These are phyloP conservation scores for Luffa aegyptiaca DNA, from an alignment of 306 rosid species.

Conservation along the genomic window DNA sequence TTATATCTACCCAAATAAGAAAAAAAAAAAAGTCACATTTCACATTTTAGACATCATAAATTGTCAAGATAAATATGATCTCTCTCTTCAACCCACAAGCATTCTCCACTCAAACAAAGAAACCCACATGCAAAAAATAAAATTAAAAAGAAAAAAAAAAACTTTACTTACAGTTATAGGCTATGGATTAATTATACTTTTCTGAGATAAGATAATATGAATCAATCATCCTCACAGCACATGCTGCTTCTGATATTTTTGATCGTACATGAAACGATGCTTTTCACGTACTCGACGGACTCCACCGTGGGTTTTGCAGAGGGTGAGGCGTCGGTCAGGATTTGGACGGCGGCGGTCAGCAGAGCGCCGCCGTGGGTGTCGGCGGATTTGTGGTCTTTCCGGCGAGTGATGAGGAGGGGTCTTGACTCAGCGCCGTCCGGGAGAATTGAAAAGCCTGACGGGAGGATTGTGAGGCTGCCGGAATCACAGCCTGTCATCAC, in stretches of 20 bases:
- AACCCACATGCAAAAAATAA: not conserved
- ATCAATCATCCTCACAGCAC: constrained; percentile 78
- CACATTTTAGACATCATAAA: not conserved
- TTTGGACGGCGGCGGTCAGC: constrained; percentile 73
- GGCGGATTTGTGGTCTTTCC: constrained; percentile 40
- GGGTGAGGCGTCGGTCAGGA: constrained; percentile 67
- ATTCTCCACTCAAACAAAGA: no score
- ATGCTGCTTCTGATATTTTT: constrained; percentile 72
- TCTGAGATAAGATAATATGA: no score
- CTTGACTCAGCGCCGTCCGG: constrained; percentile 77
- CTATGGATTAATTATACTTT: no score
- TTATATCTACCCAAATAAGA: not conserved
- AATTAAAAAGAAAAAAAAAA: no score
- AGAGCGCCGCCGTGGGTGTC: constrained; percentile 73
- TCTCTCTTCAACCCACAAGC: not conserved
- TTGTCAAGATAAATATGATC: no score
- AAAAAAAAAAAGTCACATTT: no score
- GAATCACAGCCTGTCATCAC: constrained; percentile 91
- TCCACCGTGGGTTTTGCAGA: constrained; percentile 73
- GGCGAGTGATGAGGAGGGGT: constrained; percentile 65
- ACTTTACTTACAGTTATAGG: no score
- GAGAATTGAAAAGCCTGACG: constrained; percentile 86
- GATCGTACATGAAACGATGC: constrained; percentile 66
- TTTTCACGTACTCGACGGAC: constrained; percentile 73
- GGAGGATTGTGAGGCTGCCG: constrained; percentile 69